A percentile compares a stretch with the other conserved stretches of the same genome.
These are phyloP conservation scores for Platismatia glauca DNA, from an alignment of 495 filamentous ascomycete genomes.

Conservation along the genomic window DNA sequence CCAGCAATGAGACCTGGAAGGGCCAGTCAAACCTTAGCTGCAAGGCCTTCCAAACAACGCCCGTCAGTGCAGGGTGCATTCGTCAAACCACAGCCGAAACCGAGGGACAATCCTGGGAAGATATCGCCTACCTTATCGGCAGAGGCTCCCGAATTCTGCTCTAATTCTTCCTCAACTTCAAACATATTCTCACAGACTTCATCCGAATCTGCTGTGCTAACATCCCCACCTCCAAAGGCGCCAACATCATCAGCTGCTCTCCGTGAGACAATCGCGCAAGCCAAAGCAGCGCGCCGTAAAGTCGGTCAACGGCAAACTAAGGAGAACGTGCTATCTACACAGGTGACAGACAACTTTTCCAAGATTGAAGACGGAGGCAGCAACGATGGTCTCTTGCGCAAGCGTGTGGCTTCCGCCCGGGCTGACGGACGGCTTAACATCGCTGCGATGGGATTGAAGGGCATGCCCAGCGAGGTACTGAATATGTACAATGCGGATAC, in stretches of 20 bases:
- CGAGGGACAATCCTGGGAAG: neutral
- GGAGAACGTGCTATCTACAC: neutral
- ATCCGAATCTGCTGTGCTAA: constrained; percentile 10
- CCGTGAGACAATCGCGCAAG: constrained; percentile 86
- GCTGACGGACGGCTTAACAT: constrained; percentile 83
- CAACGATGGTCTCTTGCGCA: constrained; percentile 56
- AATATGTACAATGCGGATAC: constrained; percentile 74
- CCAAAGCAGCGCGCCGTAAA: constrained; percentile 72
- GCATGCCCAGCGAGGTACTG: constrained; percentile 76
- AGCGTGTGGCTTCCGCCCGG: constrained; percentile 66
- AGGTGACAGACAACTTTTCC: neutral
- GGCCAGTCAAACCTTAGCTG: constrained; percentile 25
- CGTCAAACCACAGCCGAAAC: constrained; percentile 5
- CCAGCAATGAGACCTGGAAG: constrained; percentile 26
- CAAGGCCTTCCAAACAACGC: constrained; percentile 14
- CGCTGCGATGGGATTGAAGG: constrained; percentile 68
- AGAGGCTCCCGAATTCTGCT: neutral
- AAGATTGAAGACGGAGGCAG: constrained; percentile 19
- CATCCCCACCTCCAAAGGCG: constrained; percentile 5
- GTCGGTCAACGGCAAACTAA: constrained; percentile 32
- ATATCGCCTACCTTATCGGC: neutral
- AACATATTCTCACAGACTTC: constrained; percentile 1
- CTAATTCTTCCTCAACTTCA: neutral
- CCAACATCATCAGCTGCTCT: constrained; percentile 72
- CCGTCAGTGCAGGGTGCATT: constrained; percentile 12